A percentile compares a stretch with the other conserved stretches of the same genome.
These are phyloP conservation scores for Trametes coccinea DNA, from an alignment of 768 basidiomycete genomes.

Conservation along the genomic window DNA sequence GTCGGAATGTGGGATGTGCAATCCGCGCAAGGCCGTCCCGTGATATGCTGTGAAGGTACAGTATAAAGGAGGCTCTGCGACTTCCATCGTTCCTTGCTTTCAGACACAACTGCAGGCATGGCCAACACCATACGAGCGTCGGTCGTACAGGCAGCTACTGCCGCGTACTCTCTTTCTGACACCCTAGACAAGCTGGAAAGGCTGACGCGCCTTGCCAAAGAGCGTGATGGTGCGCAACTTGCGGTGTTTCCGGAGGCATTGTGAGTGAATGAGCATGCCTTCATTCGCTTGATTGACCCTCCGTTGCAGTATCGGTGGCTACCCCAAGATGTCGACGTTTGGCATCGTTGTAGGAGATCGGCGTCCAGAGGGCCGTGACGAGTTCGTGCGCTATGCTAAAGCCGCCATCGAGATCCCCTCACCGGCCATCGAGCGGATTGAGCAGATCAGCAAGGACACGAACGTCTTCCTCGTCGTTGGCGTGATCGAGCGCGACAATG, in stretches of 20 bases:
- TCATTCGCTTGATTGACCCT: neutral
- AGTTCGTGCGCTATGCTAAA: conserved; percentile 53
- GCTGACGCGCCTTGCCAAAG: conserved; percentile 45
- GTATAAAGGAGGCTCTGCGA: neutral
- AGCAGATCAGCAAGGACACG: conserved; percentile 47
- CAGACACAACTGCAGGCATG: conserved; percentile 1
- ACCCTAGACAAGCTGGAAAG: conserved; percentile 53
- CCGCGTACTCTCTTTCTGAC: conserved; percentile 44
- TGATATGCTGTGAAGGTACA: conserved; percentile 8
- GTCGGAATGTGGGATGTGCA: too few relatives aligned
- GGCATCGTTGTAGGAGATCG: conserved; percentile 53
- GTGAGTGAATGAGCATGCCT: conserved; percentile 30
- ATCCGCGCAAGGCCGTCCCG: neutral
- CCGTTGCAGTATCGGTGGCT: conserved; percentile 50
- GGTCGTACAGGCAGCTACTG: conserved; percentile 53
- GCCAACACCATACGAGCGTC: conserved; percentile 45
- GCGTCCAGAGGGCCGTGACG: conserved; percentile 51
- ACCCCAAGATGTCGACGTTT: conserved; percentile 59
- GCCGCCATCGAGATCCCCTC: conserved; percentile 62
- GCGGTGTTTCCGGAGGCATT: conserved; percentile 62
- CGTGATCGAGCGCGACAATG: conserved; percentile 57
- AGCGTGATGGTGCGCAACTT: conserved; percentile 48
- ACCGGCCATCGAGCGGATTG: conserved; percentile 46
- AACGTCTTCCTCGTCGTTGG: conserved; percentile 60
- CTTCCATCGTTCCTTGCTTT: neutral